Conservation (phyloP, 176 grass and related monocot species). For the Chloris gayana region DNA sequence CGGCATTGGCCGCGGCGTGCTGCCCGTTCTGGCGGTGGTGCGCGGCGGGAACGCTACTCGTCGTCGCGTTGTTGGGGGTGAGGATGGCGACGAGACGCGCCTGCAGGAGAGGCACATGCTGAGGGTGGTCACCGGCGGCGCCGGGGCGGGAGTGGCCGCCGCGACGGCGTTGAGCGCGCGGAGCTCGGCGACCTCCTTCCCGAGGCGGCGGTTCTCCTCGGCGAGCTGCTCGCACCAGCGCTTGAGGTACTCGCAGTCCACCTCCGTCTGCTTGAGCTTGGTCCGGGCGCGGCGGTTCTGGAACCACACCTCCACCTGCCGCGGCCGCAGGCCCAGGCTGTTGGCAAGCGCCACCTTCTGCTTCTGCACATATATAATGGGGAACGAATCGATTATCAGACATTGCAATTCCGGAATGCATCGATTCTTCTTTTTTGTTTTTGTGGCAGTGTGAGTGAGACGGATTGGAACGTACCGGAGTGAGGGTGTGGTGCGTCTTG, state of each 20-base stretch:
- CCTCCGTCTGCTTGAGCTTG: slow-evolving; percentile 97
- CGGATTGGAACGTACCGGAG: slow-evolving; percentile 46
- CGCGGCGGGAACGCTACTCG: not conserved
- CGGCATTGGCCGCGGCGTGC: not conserved
- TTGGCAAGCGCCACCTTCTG: slow-evolving; percentile 73
- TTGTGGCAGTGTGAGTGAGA: not conserved
- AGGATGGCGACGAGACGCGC: slow-evolving; percentile 41
- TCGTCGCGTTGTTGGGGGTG: not conserved
- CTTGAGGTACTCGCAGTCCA: slow-evolving; percentile 89
- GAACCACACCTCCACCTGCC: slow-evolving; percentile 98
- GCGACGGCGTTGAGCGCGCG: slow-evolving; percentile 63
- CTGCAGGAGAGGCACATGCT: slow-evolving; percentile 87
- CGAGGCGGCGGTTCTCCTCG: slow-evolving; percentile 83
- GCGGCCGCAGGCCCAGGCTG: slow-evolving; percentile 71
- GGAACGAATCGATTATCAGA: not conserved
- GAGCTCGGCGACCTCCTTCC: slow-evolving; percentile 91
- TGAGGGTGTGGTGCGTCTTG: slow-evolving; percentile 86
- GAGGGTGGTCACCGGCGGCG: slow-evolving; percentile 67
- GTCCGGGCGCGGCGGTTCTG: slow-evolving; percentile 86
- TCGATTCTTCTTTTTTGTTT: no score
- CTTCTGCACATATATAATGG: slow-evolving; percentile 41
- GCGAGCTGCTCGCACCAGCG: slow-evolving; percentile 89
- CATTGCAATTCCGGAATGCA: not conserved
- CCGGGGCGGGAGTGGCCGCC: slow-evolving; percentile 22
- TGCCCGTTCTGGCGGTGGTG: not conserved